Evolutionary conservation across 768 basidiomycete species (phyloP).

Genomic region (Hypholoma fasciculare): DNA sequence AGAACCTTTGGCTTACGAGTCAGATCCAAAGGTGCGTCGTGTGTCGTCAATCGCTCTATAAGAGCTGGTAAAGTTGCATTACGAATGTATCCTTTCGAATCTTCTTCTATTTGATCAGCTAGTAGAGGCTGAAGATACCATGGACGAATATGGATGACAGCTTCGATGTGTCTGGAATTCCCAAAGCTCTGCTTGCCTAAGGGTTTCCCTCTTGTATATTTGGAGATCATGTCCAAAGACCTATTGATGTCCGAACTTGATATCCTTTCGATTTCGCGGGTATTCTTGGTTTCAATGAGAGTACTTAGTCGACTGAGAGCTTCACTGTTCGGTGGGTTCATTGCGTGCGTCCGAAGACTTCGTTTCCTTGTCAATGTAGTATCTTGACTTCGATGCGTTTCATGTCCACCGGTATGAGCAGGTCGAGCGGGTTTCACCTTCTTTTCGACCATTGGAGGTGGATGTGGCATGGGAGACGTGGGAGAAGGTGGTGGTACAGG

Average conservation of each 20-base stretch:
- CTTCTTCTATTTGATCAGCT: constrained; percentile 62
- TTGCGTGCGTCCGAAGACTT: constrained; percentile 35
- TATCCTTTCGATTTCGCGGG: constrained; percentile 32
- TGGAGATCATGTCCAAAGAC: constrained; percentile 21
- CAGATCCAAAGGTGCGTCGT: constrained; percentile 39
- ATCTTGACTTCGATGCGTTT: constrained; percentile 15
- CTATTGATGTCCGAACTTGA: constrained; percentile 27
- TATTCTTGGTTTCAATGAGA: constrained; percentile 34
- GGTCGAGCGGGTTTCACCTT: constrained; percentile 4
- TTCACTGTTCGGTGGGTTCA: constrained; percentile 39
- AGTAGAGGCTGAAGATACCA: constrained; percentile 64
- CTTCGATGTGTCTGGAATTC: constrained; percentile 17
- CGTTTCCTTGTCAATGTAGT: constrained; percentile 26
- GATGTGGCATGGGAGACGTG: constrained; percentile 37
- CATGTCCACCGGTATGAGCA: too few relatives aligned
- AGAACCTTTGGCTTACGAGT: constrained; percentile 45
- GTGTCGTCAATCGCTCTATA: constrained; percentile 65
- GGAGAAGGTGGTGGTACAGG: constrained; percentile 38
- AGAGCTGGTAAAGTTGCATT: constrained; percentile 72
- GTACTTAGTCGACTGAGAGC: constrained; percentile 32
- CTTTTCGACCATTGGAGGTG: constrained; percentile 24
- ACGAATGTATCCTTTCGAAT: constrained; percentile 63
- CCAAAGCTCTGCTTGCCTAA: constrained; percentile 15
- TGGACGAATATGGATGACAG: constrained; percentile 29
- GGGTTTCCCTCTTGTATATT: constrained; percentile 13